A percentile compares a stretch with the other conserved stretches of the same genome.
phyloP scores from a whole-genome alignment of 352 stramenopile species.

The Peronosclerospora sorghi region DNA sequence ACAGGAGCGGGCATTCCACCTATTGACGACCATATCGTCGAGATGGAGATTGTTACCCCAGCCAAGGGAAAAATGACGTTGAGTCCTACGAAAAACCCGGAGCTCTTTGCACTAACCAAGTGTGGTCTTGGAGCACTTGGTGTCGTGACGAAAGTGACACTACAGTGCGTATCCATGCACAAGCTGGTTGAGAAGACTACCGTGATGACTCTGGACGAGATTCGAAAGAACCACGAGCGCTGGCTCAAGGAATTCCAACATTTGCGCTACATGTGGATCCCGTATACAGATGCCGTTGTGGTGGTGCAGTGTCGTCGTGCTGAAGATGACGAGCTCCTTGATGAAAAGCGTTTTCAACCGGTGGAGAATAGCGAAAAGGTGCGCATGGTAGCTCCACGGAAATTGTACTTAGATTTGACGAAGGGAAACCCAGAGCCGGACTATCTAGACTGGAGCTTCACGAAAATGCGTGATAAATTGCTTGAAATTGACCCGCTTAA shows the following conservation, averaged over 20 bases:
- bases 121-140: conserved; percentile 92
- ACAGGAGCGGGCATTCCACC: conserved; percentile 91
- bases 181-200: conserved; percentile 90
- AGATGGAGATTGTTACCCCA: conserved; percentile 93
- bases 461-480: conserved; percentile 75
- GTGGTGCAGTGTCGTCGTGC: conserved; percentile 86
- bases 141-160: conserved; percentile 93
- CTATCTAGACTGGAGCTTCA: conserved; percentile 74
- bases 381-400: conserved; percentile 60
- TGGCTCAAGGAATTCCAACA: conserved; percentile 79
- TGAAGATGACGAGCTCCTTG: conserved; percentile 30
- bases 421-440: conserved; percentile 43
- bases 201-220: conserved; percentile 83
- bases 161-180: conserved; percentile 92
- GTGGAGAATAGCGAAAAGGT: conserved; percentile 40
- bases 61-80: conserved; percentile 86
- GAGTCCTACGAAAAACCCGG: conserved; percentile 55
- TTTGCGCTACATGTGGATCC: conserved; percentile 98
- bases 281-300: conserved; percentile 92
- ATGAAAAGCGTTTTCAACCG: conserved; percentile 32
- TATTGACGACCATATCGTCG: conserved; percentile 95
- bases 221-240: conserved; percentile 62
- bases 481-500: conserved; percentile 82
- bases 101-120: conserved; percentile 88
- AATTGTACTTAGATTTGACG: conserved; percentile 70